Base-by-base conservation (phyloP, 75 land plant species). In the Cryptomeria japonica region DNA sequence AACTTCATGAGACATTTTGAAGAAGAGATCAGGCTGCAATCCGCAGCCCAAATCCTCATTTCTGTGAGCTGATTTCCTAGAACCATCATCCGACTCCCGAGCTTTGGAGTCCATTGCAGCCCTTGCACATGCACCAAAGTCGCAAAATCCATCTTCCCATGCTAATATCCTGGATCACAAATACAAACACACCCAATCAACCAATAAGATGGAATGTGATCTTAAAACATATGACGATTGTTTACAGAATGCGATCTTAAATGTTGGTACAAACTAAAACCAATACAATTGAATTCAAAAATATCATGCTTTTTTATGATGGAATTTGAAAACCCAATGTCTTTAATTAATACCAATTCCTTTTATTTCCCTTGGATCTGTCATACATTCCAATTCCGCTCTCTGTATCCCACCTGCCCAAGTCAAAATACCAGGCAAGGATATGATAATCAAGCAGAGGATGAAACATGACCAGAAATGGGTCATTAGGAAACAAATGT, bases 1-100 rank as follows among this genome's bases (percentile, higher is more conserved):
- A 39, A 91, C 89, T n/a, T 92, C 93, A 39, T 92, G 93, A 42
- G 93, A 92, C 93, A 92, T 92, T 80, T 92, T 92, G 87, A 92
- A 92, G 80, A 92, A 92, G 18, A 88, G 86, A 14, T 92, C 92
- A 6, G 93, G 93, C 51, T 90, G 89, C 90, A 92, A 72, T n/a
- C 87, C 87, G 46, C 55, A 41, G 37, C 79, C 86, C 16, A 32
- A 18, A 32, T 83, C 37, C 22, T 90, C 80, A 5, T 87, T 55
- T 39, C 31, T 73, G 55, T 10, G 11, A 58, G 53, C 70, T 70
- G 83, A 6, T 37, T 82, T 46, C 85, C 46, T 83, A 9, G 31
- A 39, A 42, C 85, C 31, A 32, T 25, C 86, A 34, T 39, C 31
- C 12, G 9, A 87, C 72, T 19, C 53, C 2, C 19, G 36, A 14